Evolutionary conservation across 192 early-diverging fungal species (phyloP).

Genomic region (Coemansia sp.): DNA sequence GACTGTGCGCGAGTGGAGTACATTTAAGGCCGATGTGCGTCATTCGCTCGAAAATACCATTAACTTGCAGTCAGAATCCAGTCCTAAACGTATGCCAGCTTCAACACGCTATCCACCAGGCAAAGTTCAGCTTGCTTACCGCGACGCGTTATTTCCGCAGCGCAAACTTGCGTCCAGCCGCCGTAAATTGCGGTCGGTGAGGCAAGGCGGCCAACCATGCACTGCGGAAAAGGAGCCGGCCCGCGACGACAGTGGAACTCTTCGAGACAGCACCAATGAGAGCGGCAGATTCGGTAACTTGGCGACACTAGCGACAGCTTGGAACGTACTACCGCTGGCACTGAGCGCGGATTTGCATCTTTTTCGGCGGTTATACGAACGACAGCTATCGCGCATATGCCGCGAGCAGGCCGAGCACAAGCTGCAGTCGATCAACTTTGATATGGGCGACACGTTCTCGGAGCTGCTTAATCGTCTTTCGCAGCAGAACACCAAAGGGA

Average conservation of each 20-base stretch:
- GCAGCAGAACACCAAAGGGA: conserved; percentile 17
- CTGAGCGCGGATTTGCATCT: conserved; percentile 31
- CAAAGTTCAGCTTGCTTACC: conserved; percentile 35
- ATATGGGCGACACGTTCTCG: conserved; percentile 46
- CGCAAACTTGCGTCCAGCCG: conserved; percentile 30
- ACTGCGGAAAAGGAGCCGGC: not conserved
- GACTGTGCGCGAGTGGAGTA: conserved; percentile 24
- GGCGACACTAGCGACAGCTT: conserved; percentile 34
- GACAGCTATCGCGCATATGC: conserved; percentile 45
- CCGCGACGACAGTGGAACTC: not conserved
- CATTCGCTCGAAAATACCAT: conserved; percentile 4
- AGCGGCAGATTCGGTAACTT: conserved; percentile 11
- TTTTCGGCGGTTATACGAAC: conserved; percentile 43
- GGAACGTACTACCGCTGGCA: conserved; percentile 49
- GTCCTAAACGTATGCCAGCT: not conserved
- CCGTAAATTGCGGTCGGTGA: conserved; percentile 35
- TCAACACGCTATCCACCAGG: conserved; percentile 11
- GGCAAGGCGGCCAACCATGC: not conserved
- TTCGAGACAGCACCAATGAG: not conserved
- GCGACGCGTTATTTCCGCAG: conserved; percentile 24
- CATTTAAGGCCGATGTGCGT: conserved; percentile 28
- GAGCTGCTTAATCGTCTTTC: conserved; percentile 32
- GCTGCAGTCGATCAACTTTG: conserved; percentile 47
- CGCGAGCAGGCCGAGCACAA: conserved; percentile 54
- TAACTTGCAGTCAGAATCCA: not conserved